A percentile compares a stretch with the other conserved stretches of the same genome.
Conservation (phyloP, 768 basidiomycete genomes). For the Tubosaeta brunneosetosa region DNA sequence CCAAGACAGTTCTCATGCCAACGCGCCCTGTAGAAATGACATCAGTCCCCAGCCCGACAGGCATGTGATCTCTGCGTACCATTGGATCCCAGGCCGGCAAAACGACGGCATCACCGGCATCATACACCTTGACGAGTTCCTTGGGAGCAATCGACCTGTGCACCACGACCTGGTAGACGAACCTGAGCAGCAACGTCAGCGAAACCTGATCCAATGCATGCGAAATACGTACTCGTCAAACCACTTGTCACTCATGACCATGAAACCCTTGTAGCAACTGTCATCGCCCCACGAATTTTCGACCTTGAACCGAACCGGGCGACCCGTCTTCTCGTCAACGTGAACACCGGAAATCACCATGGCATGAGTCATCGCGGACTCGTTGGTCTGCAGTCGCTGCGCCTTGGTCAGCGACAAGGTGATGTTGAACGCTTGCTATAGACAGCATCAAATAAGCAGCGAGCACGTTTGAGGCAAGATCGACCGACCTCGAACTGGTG, state of each 20-base stretch:
- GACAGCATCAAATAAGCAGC: constrained; percentile 4
- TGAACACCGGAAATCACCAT: constrained; percentile 88
- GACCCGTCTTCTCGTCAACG: constrained; percentile 62
- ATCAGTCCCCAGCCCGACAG: neutral
- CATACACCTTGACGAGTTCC: constrained; percentile 77
- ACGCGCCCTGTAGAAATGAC: constrained; percentile 14
- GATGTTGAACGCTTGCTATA: constrained; percentile 78
- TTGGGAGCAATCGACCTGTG: constrained; percentile 75
- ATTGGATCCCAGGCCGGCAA: constrained; percentile 81
- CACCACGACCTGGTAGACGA: constrained; percentile 90
- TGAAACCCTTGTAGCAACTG: constrained; percentile 79
- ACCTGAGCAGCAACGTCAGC: constrained; percentile 39
- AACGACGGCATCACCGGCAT: constrained; percentile 57
- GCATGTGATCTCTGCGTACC: constrained; percentile 13
- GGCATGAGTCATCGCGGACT: constrained; percentile 92
- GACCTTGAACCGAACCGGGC: constrained; percentile 87
- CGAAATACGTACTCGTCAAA: constrained; percentile 70
- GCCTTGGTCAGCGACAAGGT: constrained; percentile 78
- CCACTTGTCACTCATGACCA: constrained; percentile 90
- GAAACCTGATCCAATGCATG: neutral
- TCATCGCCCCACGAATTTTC: constrained; percentile 93
- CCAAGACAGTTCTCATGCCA: constrained; percentile 15
- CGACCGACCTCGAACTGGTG: constrained; percentile 70
- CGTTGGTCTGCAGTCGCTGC: constrained; percentile 73
- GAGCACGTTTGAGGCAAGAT: neutral